phyloP scores from a whole-genome alignment of 148 eudicot genomes.

The Rhododendron griersonianum region DNA sequence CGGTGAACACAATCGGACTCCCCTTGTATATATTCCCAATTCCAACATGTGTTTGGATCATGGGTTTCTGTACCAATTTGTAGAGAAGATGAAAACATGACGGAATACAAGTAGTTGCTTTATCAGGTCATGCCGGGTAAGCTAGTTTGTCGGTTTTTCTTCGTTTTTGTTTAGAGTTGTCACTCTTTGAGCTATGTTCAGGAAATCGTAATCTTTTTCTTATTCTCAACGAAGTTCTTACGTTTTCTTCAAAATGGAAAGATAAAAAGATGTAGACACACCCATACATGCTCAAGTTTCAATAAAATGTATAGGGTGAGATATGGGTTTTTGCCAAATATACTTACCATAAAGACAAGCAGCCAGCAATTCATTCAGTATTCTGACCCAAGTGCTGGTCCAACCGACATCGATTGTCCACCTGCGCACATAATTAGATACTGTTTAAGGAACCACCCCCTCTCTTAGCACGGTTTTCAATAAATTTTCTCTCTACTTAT shows the following conservation, averaged over 20 bases:
- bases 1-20: not conserved
- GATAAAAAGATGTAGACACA: not conserved
- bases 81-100: not conserved
- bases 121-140: not conserved
- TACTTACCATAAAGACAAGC: slow-evolving; percentile 80
- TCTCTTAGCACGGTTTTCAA: no score
- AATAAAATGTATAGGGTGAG: not conserved
- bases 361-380: slow-evolving; percentile 79
- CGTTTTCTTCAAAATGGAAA: not conserved
- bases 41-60: not conserved
- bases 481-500: not conserved
- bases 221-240: not conserved
- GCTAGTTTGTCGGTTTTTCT: not conserved
- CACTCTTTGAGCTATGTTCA: not conserved
- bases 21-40: not conserved
- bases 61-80: not conserved
- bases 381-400: slow-evolving; percentile 94
- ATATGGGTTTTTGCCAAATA: not conserved
- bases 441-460: not conserved
- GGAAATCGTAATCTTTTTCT: not conserved
- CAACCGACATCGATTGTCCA: slow-evolving; percentile 95
- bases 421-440: slow-evolving; percentile 33
- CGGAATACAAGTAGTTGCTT: not conserved
- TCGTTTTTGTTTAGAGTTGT: not conserved
- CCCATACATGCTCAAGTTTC: not conserved